Conservation (phyloP, 148 eudicot species). For the Rhododendron ferrugineum region DNA sequence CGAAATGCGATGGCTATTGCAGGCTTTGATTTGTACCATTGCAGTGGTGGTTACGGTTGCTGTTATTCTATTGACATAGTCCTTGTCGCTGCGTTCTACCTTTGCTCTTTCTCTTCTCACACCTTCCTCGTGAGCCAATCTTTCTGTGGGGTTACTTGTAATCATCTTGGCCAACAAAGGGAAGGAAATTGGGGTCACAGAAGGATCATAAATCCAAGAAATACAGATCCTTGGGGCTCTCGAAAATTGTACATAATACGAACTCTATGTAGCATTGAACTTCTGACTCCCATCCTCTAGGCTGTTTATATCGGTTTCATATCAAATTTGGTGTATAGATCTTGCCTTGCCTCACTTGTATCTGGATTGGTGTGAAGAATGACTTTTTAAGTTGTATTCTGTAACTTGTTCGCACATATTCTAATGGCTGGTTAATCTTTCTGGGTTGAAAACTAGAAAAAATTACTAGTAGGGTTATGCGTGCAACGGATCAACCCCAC, state of each 20-base stretch:
- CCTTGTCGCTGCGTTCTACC: background rate
- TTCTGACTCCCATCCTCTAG: background rate
- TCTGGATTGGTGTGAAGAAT: slow-evolving; percentile 4
- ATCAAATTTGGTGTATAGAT: background rate
- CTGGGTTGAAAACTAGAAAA: background rate
- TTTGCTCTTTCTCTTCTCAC: background rate
- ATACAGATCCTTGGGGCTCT: background rate
- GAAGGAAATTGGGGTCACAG: background rate
- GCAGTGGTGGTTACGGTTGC: slow-evolving; percentile 30
- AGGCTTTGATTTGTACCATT: slow-evolving; percentile 52
- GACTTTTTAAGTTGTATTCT: background rate
- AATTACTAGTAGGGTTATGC: background rate
- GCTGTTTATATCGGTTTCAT: background rate
- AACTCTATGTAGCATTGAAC: background rate
- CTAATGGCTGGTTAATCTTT: background rate
- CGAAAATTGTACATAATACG: slow-evolving; percentile 6
- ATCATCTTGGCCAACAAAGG: background rate
- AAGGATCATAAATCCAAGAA: background rate
- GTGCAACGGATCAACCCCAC: too few relatives aligned
- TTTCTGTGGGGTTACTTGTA: background rate
- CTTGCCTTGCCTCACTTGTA: slow-evolving; percentile 7
- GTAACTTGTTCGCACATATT: background rate
- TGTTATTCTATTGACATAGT: slow-evolving; percentile 26
- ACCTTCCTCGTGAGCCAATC: background rate
- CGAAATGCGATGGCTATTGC: slow-evolving; percentile 4